Base-by-base conservation (phyloP, 2,329 filamentous ascomycete species). In the Fusarium goolgardi region DNA sequence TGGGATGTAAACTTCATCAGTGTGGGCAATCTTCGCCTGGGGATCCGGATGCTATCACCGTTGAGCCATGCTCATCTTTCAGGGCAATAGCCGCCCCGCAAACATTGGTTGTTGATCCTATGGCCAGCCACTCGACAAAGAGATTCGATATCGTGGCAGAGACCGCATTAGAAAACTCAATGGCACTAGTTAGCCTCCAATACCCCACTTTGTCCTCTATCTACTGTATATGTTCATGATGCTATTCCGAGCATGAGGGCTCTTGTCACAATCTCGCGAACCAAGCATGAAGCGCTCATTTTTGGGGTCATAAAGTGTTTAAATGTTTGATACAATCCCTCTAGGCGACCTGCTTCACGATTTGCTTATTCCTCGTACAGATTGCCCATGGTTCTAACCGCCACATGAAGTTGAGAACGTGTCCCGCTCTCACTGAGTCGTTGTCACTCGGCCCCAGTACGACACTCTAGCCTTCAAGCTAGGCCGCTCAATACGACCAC, bases 391-490 rank as follows among this genome's bases (percentile, higher is more conserved):
- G 46, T 71, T 51, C 51, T 68, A 74, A 66, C 71, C 70, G 71
- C 72, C 70, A 72, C 72, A 68, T 70, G 67, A 70, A 70, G 67
- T 72, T 71, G 72, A 67, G 72, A 73, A 73, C 72, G 69, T 74
- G 72, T 71, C 70, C 71, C 72, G 70, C 72, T 70, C 67, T 71
- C 70, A 74, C 67, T 74, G 72, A 74, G 71, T 73, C 69, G 72
- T 63, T 60, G 67, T 59, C 59, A 69, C 59, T 60, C 51, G 54
- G 60, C 65, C 63, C 72, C 69, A 63, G 63, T 62, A 63, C 70
- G 57, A 70, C 60, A 53, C 69, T 73, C 63, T 61, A 65, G 68
- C 55, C 56, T 56, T 59, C 40, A 56, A 29, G 46, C 65, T 69
- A 62, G 72, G 67, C 64, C 70, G 64, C 61, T 49, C 53, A 71